phyloP scores from a whole-genome alignment of 805 yeast species.

The Yamadazyma takamatsuzukensis region DNA sequence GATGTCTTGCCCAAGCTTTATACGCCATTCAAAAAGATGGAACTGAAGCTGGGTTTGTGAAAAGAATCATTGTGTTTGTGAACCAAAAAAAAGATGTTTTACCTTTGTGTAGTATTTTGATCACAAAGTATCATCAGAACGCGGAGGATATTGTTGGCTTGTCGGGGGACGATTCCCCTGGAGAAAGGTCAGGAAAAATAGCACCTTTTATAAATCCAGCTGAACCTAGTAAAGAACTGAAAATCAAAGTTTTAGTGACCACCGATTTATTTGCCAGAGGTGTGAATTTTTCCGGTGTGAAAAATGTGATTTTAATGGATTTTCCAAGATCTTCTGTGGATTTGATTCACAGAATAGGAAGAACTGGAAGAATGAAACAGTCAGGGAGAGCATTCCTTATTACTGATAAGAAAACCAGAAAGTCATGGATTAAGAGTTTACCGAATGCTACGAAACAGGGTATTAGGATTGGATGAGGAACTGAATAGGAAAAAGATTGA shows the following conservation, averaged over 20 bases:
- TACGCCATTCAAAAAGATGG: slow-evolving; percentile 84
- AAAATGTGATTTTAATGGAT: slow-evolving; percentile 81
- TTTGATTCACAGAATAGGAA: slow-evolving; percentile 84
- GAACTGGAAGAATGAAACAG: slow-evolving; percentile 91
- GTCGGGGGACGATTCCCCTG: slow-evolving; percentile 60
- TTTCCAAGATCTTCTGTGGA: slow-evolving; percentile 84
- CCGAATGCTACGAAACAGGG: slow-evolving; percentile 51
- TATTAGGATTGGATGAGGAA: slow-evolving; percentile 11
- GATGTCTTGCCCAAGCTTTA: slow-evolving; percentile 83
- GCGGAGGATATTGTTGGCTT: slow-evolving; percentile 55
- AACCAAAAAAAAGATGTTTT: slow-evolving; percentile 66
- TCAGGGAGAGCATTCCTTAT: slow-evolving; percentile 84
- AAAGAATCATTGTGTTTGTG: slow-evolving; percentile 81
- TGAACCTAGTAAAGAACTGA: slow-evolving; percentile 17
- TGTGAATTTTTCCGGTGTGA: slow-evolving; percentile 74
- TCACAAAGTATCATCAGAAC: slow-evolving; percentile 31
- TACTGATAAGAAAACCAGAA: slow-evolving; percentile 62
- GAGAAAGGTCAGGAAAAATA: slow-evolving; percentile 56
- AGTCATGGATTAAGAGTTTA: slow-evolving; percentile 78
- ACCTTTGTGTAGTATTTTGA: slow-evolving; percentile 53
- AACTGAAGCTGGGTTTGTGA: slow-evolving; percentile 70
- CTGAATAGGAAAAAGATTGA: not conserved
- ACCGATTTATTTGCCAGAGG: slow-evolving; percentile 93
- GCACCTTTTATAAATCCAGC: slow-evolving; percentile 65
- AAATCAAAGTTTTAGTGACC: slow-evolving; percentile 65